Evolutionary conservation across 148 eudicot genomes (phyloP).

Genomic region (Chenopodium formosanum): DNA sequence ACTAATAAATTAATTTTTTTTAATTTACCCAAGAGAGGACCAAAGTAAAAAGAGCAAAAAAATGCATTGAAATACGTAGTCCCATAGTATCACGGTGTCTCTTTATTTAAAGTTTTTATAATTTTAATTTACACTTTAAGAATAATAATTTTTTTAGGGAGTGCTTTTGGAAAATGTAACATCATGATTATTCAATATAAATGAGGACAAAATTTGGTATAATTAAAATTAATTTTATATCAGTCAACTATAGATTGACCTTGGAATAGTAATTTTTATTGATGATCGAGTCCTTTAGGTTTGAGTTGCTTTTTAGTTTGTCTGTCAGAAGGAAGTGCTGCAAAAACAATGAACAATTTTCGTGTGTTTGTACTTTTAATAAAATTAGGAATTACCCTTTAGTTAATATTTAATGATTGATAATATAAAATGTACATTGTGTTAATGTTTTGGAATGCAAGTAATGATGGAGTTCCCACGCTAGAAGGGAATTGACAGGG

Average conservation of each 20-base stretch:
- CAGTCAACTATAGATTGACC: slow-evolving; percentile 21
- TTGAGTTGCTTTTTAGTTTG: slow-evolving; percentile 9
- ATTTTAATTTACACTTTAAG: background rate
- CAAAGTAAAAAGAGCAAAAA: slow-evolving; percentile 22
- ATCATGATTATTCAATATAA: background rate
- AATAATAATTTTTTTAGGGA: background rate
- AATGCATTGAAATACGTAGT: slow-evolving; percentile 37
- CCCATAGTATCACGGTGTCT: slow-evolving; percentile 48
- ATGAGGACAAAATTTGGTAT: slow-evolving; percentile 6
- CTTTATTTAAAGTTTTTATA: slow-evolving; percentile 13
- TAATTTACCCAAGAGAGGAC: slow-evolving; percentile 11
- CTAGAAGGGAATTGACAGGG: background rate
- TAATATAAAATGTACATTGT: background rate
- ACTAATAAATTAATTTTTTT: background rate
- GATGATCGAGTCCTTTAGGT: slow-evolving; percentile 2
- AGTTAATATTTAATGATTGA: too few species aligned
- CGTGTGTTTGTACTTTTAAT: background rate
- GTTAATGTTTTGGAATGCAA: background rate
- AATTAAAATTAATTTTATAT: background rate
- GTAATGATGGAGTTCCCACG: background rate
- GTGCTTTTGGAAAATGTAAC: background rate
- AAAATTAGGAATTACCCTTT: too few species aligned
- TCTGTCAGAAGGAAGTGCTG: slow-evolving; percentile 5
- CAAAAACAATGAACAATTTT: background rate
- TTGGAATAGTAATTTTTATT: background rate